Percentiles rank a stretch among this genome's conserved stretches.
Conservation (phyloP, 2,329 filamentous ascomycete species). For the Sporothrix curviconia region DNA sequence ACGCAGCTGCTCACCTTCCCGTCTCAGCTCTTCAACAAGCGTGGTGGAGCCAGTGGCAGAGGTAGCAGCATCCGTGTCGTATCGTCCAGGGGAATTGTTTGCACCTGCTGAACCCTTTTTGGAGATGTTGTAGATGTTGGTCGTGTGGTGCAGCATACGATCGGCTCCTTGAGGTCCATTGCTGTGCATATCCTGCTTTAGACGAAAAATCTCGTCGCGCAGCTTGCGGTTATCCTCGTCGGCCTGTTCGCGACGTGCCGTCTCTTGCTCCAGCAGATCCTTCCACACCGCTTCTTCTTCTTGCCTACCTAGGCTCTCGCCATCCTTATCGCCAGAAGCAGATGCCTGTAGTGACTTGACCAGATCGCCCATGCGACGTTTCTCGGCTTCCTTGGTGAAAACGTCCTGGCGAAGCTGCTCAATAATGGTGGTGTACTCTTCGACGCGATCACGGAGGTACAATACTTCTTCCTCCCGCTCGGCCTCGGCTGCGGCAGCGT, state of each 20-base stretch:
- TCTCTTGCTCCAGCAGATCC: conserved; percentile 88
- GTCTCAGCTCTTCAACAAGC: conserved; percentile 67
- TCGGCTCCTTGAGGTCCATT: conserved; percentile 9
- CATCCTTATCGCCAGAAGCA: conserved; percentile 43
- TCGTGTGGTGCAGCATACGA: conserved; percentile 47
- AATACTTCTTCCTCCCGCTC: conserved; percentile 80
- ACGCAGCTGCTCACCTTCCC: conserved; percentile 66
- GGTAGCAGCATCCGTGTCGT: conserved; percentile 42
- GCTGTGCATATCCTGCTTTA: conserved; percentile 52
- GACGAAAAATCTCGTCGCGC: conserved; percentile 73
- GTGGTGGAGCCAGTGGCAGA: conserved; percentile 49
- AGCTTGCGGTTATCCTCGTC: conserved; percentile 83
- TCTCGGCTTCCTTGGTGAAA: conserved; percentile 74
- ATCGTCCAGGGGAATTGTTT: conserved; percentile 32
- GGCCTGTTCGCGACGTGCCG: conserved; percentile 76
- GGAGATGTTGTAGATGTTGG: conserved; percentile 60
- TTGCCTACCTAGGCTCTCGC: conserved; percentile 43
- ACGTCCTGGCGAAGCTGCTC: conserved; percentile 75
- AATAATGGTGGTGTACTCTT: conserved; percentile 76
- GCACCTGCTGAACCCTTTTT: conserved; percentile 51
- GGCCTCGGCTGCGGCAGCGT: conserved; percentile 53
- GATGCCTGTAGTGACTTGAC: conserved; percentile 54
- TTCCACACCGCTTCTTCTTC: conserved; percentile 84
- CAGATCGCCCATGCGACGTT: conserved; percentile 76
- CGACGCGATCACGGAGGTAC: conserved; percentile 77